Evolutionary conservation across 176 grass and related monocot genomes (phyloP).

Genomic region (Oryza officinalis): DNA sequence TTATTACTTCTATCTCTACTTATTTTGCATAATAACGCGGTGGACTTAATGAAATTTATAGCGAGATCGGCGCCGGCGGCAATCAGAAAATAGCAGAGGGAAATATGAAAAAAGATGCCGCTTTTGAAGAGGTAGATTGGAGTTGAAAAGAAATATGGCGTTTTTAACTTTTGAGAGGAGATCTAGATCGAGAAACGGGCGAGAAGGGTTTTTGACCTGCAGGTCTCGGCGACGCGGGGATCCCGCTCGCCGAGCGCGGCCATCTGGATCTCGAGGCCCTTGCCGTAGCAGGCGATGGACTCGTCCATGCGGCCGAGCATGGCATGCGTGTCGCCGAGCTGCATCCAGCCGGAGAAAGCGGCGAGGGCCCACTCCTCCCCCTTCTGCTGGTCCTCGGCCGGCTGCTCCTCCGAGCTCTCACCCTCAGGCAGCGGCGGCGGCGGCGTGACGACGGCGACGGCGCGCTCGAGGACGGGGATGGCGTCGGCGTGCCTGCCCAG

Average conservation of each 20-base stretch:
- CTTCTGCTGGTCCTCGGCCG: conserved; percentile 23
- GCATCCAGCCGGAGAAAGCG: conserved; percentile 97
- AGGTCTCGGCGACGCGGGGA: conserved; percentile 90
- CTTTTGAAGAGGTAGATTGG: not conserved
- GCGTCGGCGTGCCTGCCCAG: conserved; percentile 77
- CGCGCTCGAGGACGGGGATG: conserved; percentile 80
- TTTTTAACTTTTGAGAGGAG: not conserved
- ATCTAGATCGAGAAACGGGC: conserved; percentile 29
- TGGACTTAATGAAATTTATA: not conserved
- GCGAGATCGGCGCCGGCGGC: not conserved
- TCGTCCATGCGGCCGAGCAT: conserved; percentile 93
- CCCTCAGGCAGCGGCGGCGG: not conserved
- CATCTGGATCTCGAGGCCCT: conserved; percentile 98
- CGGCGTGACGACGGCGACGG: conserved; percentile 60
- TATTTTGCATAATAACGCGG: not conserved
- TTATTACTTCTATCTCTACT: not conserved
- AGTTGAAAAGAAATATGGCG: not conserved
- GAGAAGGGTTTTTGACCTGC: conserved; percentile 42
- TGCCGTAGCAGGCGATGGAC: conserved; percentile 85
- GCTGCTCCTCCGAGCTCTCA: not conserved
- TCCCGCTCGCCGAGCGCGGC: conserved; percentile 80
- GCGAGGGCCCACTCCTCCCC: conserved; percentile 73
- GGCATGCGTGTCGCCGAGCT: conserved; percentile 96
- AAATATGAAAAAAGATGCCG: not conserved
- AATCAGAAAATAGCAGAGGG: not conserved